Conservation (phyloP, 345 rosid genomes). For the Melaleuca alternifolia region DNA sequence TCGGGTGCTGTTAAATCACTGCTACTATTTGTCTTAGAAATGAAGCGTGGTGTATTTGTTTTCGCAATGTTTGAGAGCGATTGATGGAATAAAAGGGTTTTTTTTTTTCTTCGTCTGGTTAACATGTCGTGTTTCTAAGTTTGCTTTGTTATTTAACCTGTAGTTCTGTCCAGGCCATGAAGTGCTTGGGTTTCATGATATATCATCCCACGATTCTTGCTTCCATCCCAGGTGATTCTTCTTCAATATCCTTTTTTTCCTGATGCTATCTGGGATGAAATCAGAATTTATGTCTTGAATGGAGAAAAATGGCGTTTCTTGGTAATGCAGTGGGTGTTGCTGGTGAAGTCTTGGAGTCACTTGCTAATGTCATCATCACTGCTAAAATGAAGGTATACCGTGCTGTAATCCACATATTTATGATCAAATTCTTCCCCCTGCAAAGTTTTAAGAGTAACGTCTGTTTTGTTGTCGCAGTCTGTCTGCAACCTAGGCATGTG, state of each 20-base stretch:
- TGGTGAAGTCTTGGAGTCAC: conserved; percentile 16
- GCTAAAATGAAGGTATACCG: conserved; percentile 36
- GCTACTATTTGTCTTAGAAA: neutral
- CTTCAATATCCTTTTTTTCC: neutral
- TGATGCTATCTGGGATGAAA: neutral
- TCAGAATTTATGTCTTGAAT: neutral
- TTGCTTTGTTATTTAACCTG: neutral
- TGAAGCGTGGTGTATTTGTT: neutral
- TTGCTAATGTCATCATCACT: conserved; percentile 21
- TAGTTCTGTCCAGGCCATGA: conserved; percentile 52
- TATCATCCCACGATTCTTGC: conserved; percentile 34
- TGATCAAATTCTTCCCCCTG: neutral
- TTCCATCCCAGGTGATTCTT: conserved; percentile 20
- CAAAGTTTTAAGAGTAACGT: neutral
- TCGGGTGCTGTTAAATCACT: neutral
- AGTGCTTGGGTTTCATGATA: conserved; percentile 48
- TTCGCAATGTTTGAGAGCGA: neutral
- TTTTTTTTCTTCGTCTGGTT: neutral
- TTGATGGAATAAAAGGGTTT: neutral
- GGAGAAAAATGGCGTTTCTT: neutral
- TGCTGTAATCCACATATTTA: neutral
- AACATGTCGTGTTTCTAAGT: neutral
- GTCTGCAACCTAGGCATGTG: conserved; percentile 45
- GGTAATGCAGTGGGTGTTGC: conserved; percentile 22
- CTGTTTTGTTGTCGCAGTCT: conserved; percentile 12